Evolutionary conservation across 176 grass and related monocot species (phyloP).

Genomic region (Oryza brachyantha): DNA sequence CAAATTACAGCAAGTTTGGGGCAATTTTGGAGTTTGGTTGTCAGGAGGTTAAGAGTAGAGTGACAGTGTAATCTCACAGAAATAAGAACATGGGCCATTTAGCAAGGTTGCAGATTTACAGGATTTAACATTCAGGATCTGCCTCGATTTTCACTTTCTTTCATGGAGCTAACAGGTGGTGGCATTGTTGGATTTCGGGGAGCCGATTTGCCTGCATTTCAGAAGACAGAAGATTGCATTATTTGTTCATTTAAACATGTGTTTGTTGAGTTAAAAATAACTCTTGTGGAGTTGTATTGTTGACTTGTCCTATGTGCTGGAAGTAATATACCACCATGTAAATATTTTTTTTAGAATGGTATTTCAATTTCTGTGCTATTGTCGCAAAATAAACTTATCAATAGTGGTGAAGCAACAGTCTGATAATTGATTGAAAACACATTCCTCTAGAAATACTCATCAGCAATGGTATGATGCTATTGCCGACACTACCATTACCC

Average conservation of each 20-base stretch:
- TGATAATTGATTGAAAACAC: not conserved
- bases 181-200: not conserved
- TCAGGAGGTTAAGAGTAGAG: not conserved
- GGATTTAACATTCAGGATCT: not conserved
- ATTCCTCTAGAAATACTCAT: not conserved
- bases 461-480: not conserved
- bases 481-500: not conserved
- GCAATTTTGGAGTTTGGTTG: slow-evolving; percentile 38
- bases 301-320: too few relatives aligned
- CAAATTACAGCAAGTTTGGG: not conserved
- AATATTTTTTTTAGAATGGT: too few relatives aligned
- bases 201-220: not conserved
- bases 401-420: not conserved
- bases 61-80: not conserved
- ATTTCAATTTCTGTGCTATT: not conserved
- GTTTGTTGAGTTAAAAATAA: not conserved
- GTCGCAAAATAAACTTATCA: not conserved
- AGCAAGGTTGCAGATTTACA: not conserved
- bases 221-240: not conserved
- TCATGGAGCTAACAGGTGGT: not conserved
- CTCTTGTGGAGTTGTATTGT: too few relatives aligned
- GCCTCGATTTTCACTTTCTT: not conserved
- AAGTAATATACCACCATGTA: too few relatives aligned
- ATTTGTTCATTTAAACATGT: not conserved
- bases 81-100: not conserved